phyloP scores from a whole-genome alignment of 345 rosid genomes.

The Odontarrhena argentea region DNA sequence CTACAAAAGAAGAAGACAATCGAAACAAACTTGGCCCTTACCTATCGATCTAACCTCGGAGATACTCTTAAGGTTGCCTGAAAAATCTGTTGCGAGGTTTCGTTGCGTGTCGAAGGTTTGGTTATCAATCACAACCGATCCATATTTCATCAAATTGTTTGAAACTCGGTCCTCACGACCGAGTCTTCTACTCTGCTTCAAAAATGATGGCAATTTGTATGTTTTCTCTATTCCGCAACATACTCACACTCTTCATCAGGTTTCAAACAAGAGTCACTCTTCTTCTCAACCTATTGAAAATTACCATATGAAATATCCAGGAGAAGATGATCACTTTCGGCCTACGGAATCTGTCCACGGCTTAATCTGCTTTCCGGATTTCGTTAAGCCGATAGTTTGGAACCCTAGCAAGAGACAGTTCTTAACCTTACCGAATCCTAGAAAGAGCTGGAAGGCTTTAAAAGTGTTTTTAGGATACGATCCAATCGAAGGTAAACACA shows the following conservation, averaged over 20 bases:
- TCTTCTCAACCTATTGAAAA: too few species aligned
- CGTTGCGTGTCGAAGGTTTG: slow-evolving; percentile 5
- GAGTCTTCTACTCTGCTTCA: too few species aligned
- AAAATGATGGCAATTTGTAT: too few species aligned
- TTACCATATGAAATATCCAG: too few species aligned
- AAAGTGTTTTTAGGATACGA: slow-evolving; percentile 1
- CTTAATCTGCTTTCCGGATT: not conserved
- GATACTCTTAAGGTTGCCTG: slow-evolving; percentile 8
- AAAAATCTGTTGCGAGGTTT: not conserved
- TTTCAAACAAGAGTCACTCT: too few species aligned
- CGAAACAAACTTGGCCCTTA: not conserved
- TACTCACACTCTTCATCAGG: too few species aligned
- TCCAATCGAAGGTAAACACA: not conserved
- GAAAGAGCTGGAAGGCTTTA: not conserved
- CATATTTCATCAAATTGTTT: not conserved
- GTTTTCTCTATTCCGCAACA: too few species aligned
- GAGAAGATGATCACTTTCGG: too few species aligned
- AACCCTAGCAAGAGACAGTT: not conserved
- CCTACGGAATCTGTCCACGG: too few species aligned
- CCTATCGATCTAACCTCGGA: not conserved
- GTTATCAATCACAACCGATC: not conserved
- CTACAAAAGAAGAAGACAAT: not conserved
- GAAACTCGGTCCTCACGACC: not conserved
- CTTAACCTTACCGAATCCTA: not conserved
- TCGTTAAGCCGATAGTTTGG: not conserved